Conservation (phyloP, 2,329 filamentous ascomycete genomes). For the Apiospora malaysiana region DNA sequence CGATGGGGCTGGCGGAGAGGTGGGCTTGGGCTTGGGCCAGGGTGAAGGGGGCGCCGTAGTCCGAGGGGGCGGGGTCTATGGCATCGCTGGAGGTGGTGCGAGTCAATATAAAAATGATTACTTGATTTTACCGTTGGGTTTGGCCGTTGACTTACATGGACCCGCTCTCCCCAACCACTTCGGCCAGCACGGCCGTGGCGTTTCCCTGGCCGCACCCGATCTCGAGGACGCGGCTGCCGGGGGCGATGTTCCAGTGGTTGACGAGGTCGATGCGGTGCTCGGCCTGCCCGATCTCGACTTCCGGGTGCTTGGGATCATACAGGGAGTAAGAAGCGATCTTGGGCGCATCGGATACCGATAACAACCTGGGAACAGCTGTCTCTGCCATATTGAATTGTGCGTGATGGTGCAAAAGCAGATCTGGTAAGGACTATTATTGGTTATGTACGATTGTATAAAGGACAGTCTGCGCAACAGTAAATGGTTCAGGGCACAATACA, state of each 20-base stretch:
- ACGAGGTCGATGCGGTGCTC: constrained; percentile 45
- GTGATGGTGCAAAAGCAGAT: background rate
- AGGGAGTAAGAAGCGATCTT: constrained; percentile 24
- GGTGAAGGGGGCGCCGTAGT: constrained; percentile 58
- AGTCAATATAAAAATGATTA: too few species aligned
- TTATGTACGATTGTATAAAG: background rate
- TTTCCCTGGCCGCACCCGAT: constrained; percentile 67
- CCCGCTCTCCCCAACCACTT: constrained; percentile 50
- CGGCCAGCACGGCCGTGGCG: constrained; percentile 59
- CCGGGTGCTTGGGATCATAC: constrained; percentile 22
- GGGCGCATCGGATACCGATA: constrained; percentile 10
- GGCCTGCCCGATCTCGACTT: constrained; percentile 35
- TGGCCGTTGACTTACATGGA: constrained; percentile 36
- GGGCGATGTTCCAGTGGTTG: constrained; percentile 42
- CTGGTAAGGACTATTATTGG: background rate
- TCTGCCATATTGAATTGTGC: background rate
- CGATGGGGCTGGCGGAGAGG: constrained; percentile 47
- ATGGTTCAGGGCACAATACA: too few species aligned
- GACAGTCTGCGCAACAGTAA: background rate
- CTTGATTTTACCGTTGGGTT: too few species aligned
- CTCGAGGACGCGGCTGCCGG: constrained; percentile 56
- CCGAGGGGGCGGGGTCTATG: constrained; percentile 55
- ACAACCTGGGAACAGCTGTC: background rate
- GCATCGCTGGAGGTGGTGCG: too few species aligned
- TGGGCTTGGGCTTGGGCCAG: constrained; percentile 54